A percentile compares a stretch with the other conserved stretches of the same genome.
These are phyloP conservation scores for Fragaria ananassa DNA, from an alignment of 306 rosid genomes.

Conservation along the genomic window DNA sequence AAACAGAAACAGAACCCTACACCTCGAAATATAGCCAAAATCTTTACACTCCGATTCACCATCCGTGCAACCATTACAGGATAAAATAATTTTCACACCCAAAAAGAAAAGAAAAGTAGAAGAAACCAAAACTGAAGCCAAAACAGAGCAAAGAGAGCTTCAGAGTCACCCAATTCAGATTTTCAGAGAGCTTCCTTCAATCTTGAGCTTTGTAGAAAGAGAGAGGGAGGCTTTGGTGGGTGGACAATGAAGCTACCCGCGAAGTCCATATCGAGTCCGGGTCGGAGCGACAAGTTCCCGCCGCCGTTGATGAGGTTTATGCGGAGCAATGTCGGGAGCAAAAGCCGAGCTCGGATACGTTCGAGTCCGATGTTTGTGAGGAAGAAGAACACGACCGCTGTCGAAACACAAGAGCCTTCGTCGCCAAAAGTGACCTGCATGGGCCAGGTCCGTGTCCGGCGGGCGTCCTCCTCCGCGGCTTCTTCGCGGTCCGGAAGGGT, in stretches of 20 bases:
- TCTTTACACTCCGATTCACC: constrained; percentile 39
- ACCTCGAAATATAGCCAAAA: constrained; percentile 25
- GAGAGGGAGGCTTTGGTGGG: neutral
- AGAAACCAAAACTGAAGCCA: constrained; percentile 8
- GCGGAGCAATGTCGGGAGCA: constrained; percentile 61
- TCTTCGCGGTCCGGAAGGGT: neutral
- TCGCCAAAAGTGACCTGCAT: constrained; percentile 96
- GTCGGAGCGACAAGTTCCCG: constrained; percentile 77
- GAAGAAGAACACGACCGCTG: constrained; percentile 50
- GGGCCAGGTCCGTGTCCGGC: constrained; percentile 74
- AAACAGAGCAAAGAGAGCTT: constrained; percentile 14
- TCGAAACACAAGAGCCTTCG: constrained; percentile 85
- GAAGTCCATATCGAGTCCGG: constrained; percentile 78
- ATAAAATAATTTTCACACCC: constrained; percentile 19
- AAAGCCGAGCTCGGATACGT: constrained; percentile 71
- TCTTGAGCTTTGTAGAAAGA: neutral
- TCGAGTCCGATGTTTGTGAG: constrained; percentile 67
- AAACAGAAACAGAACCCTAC: constrained; percentile 33
- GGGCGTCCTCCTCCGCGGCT: constrained; percentile 36
- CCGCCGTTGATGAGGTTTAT: constrained; percentile 79
- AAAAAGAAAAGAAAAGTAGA: neutral
- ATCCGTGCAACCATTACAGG: constrained; percentile 48
- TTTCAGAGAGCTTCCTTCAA: neutral
- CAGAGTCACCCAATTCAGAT: constrained; percentile 1
- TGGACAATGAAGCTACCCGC: constrained; percentile 49